Conservation (phyloP, 129 eudicot genomes). For the Calendula officinalis region DNA sequence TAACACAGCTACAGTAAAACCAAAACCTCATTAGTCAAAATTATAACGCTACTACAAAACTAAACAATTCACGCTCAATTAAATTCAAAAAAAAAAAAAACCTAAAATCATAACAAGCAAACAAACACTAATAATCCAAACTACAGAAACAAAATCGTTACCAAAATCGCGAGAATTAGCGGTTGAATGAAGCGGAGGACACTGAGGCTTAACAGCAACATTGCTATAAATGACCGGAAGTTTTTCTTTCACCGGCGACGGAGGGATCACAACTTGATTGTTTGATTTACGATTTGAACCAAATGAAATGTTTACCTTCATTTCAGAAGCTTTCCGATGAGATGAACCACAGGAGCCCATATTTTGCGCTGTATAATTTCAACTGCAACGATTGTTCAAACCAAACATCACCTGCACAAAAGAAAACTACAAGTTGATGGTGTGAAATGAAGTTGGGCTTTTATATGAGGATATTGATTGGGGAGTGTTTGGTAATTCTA, state of each 20-base stretch:
- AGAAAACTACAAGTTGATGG: conserved; percentile 8
- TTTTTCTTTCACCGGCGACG: conserved; percentile 23
- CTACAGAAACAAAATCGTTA: background rate
- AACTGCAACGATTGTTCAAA: conserved; percentile 18
- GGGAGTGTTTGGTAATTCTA: conserved; percentile 1
- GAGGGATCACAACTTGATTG: conserved; percentile 1
- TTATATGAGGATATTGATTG: conserved; percentile 12
- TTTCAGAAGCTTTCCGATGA: conserved; percentile 5
- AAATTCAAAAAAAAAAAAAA: background rate
- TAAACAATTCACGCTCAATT: background rate
- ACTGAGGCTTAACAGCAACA: conserved; percentile 40
- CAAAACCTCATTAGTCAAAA: background rate
- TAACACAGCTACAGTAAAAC: background rate
- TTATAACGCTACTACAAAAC: background rate
- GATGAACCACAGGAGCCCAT: conserved; percentile 39
- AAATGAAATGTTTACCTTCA: conserved; percentile 16
- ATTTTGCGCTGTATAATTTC: background rate
- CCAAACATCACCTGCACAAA: conserved; percentile 21
- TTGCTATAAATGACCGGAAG: conserved; percentile 20
- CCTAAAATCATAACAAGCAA: background rate
- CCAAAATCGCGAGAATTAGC: conserved; percentile 23
- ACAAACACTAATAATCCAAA: background rate
- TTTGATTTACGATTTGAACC: conserved; percentile 13
- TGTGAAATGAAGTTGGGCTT: background rate
- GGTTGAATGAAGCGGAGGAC: conserved; percentile 27